Conservation (phyloP, 2,329 filamentous ascomycete species). For the Rutstroemia sp. region DNA sequence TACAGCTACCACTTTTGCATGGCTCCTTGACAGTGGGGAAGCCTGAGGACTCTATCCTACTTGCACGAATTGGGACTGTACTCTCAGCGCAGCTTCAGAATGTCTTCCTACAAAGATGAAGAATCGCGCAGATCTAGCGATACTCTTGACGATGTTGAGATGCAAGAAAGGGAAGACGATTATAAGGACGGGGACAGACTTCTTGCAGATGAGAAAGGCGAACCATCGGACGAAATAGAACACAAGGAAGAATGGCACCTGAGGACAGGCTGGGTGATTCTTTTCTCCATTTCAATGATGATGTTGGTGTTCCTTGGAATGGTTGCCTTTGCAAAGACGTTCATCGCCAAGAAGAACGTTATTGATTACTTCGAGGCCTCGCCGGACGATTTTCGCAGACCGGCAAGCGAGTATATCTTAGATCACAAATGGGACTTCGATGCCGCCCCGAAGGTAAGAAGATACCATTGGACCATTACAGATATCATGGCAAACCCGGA, state of each 20-base stretch:
- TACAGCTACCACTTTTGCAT: background rate
- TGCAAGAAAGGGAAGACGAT: slow-evolving; percentile 21
- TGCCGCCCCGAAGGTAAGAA: slow-evolving; percentile 42
- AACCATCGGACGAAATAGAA: slow-evolving; percentile 12
- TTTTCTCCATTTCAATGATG: slow-evolving; percentile 17
- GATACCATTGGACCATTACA: slow-evolving; percentile 53
- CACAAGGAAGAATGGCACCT: slow-evolving; percentile 27
- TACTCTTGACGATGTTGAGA: slow-evolving; percentile 22
- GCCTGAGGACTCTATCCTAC: too few relatives aligned
- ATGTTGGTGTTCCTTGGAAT: slow-evolving; percentile 18
- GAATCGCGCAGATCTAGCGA: slow-evolving; percentile 9
- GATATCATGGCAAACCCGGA: slow-evolving; percentile 55
- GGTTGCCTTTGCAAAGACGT: slow-evolving; percentile 18
- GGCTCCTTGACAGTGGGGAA: background rate
- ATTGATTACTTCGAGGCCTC: slow-evolving; percentile 11
- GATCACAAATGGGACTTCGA: slow-evolving; percentile 47
- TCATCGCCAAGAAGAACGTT: slow-evolving; percentile 16
- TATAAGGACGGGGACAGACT: slow-evolving; percentile 20
- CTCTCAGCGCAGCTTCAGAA: background rate
- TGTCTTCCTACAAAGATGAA: slow-evolving; percentile 18
- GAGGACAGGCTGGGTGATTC: slow-evolving; percentile 24
- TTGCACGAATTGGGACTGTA: background rate
- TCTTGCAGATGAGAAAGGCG: slow-evolving; percentile 16
- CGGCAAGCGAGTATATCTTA: slow-evolving; percentile 48
- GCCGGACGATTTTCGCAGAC: slow-evolving; percentile 23